These are phyloP conservation scores for Russula virescens DNA, from an alignment of 768 basidiomycete genomes.

Conservation along the genomic window DNA sequence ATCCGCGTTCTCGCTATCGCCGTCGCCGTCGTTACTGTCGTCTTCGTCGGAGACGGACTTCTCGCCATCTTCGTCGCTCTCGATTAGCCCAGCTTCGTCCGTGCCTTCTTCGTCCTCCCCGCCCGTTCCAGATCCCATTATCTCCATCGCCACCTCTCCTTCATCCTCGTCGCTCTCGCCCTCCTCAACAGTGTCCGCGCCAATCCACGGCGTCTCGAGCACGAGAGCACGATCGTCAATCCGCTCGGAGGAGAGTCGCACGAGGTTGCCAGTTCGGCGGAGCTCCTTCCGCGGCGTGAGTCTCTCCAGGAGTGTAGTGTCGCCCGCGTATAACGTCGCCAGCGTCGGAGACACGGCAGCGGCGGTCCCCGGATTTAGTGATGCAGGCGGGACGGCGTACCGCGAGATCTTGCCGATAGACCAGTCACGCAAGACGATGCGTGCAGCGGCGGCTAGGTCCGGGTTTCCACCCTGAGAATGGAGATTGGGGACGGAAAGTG, in stretches of 20 bases:
- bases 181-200: conserved; percentile 39
- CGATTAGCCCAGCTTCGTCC: conserved; percentile 28
- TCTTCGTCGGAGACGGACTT: background rate
- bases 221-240: conserved; percentile 40
- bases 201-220: conserved; percentile 35
- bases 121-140: conserved; percentile 31
- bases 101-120: conserved; percentile 32
- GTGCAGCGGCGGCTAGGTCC: conserved; percentile 70
- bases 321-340: conserved; percentile 38
- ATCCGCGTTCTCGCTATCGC: background rate
- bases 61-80: conserved; percentile 27
- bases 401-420: conserved; percentile 63
- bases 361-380: background rate
- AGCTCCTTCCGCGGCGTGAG: conserved; percentile 60
- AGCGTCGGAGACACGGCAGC: conserved; percentile 23
- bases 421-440: conserved; percentile 84
- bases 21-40: background rate
- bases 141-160: conserved; percentile 30
- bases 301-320: conserved; percentile 45
- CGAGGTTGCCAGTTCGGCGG: conserved; percentile 43
- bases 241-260: conserved; percentile 43
- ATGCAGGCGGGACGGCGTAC: conserved; percentile 53
- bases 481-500: conserved; percentile 3
- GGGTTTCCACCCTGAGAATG: conserved; percentile 55
- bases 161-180: conserved; percentile 29